Conservation (phyloP, 1,284 basidiomycete genomes). For the Cryptococcus wingfieldii region DNA sequence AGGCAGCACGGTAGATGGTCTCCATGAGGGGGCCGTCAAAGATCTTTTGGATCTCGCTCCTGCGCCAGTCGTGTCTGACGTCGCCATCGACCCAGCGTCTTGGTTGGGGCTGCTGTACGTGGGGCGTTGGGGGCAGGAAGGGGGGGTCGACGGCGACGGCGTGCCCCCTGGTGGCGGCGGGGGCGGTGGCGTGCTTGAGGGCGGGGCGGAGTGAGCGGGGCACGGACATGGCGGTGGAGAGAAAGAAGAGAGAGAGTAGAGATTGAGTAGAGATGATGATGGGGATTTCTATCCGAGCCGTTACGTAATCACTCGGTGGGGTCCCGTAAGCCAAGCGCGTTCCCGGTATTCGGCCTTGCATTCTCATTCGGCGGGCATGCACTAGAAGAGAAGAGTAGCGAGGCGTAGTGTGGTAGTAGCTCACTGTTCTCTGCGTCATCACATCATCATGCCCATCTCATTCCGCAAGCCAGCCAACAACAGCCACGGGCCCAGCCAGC, state of each 20-base stretch:
- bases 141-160: conserved; percentile 38
- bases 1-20: conserved; percentile 71
- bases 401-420: not conserved
- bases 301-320: not conserved
- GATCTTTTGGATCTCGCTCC: conserved; percentile 50
- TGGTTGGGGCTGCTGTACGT: conserved; percentile 3
- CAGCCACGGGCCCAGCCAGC: too few species aligned
- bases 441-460: too few species aligned
- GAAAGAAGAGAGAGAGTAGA: not conserved
- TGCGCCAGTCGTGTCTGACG: conserved; percentile 47
- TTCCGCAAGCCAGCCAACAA: not conserved
- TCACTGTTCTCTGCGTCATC: not conserved
- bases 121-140: conserved; percentile 15
- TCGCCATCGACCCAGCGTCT: conserved; percentile 26
- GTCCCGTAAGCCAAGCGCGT: too few species aligned
- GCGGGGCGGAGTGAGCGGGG: conserved; percentile 4
- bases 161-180: conserved; percentile 23
- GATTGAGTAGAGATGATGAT: too few species aligned
- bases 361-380: not conserved
- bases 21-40: conserved; percentile 69
- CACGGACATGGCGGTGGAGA: conserved; percentile 2
- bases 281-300: too few species aligned
- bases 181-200: not conserved
- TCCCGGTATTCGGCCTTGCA: too few species aligned
- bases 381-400: not conserved